Evolutionary conservation across 2,329 filamentous ascomycete species (phyloP), one percentile per base, ranked within the genome.

Genomic region (Passalora sequoiae): DNA sequence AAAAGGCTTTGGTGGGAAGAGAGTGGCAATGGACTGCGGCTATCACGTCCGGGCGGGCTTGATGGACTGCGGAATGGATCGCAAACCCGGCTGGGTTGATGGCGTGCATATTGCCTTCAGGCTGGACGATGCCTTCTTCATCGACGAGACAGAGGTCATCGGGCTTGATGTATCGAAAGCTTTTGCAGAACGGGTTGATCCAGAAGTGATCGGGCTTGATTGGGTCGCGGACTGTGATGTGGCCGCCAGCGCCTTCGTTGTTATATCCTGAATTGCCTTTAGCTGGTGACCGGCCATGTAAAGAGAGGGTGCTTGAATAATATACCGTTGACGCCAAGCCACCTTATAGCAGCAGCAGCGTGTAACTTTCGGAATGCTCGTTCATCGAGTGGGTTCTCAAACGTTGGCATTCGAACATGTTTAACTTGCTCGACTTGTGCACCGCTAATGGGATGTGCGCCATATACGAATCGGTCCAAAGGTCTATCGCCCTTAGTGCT

Each of bases 41-140:
- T 28, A 65, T 58, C 2, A 71, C 54, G 44, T 71, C 67, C 2
- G 68, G 68, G 13, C 69, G 57, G 1, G 57, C 59, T 29, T 60
- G 41, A 35, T 67, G 64, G 21, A 66, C 60, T 3, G 61, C 62
- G 13, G 48, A 54, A 50, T 71, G 69, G 25, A 71, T 72, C 32
- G 63, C 60, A 50, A 68, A 71, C 1, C 62, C 69, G 1, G 69
- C 67, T 0, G 61, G 56, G 44, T 72, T 70, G 22, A 69, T 57
- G 6, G 60, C 50, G 16, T 60, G 59, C 38, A 60, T 53, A 16
- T 62, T 55, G n/a, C 62, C 64, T 9, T 66, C 65, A 9, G 59
- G 61, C n/a, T 69, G 58, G 12, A 69, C 60, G 9, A 65, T 56
- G 4, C 69, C 69, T 12, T 66, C 44, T 19, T 67, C 58, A 38